A percentile compares a stretch with the other conserved stretches of the same genome.
Evolutionary conservation across 2,329 filamentous ascomycete species (phyloP).

Genomic region (Colletotrichum musicola): DNA sequence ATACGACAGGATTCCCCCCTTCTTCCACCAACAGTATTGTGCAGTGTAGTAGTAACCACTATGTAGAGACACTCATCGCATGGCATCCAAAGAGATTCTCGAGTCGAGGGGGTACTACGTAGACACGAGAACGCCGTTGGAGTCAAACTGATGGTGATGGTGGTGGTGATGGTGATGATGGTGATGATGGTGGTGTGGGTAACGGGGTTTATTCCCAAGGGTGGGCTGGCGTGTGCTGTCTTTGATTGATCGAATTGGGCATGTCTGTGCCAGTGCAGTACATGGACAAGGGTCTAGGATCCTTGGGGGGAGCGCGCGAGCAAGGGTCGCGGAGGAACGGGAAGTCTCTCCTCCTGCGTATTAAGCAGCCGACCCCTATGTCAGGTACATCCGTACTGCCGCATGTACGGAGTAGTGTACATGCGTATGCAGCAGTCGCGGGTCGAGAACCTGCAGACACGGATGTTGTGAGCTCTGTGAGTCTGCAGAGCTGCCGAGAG

Average conservation of each 20-base stretch:
- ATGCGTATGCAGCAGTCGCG: slow-evolving; percentile 13
- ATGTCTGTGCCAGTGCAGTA: slow-evolving; percentile 11
- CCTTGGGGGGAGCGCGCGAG: slow-evolving; percentile 2
- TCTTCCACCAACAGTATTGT: background rate
- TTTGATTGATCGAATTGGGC: slow-evolving; percentile 17
- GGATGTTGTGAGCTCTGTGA: slow-evolving; percentile 1
- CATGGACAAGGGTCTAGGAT: slow-evolving; percentile 11
- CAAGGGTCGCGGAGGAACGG: slow-evolving; percentile 35
- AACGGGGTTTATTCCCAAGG: slow-evolving; percentile 21
- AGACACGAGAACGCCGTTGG: background rate
- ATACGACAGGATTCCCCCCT: background rate
- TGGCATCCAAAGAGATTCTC: background rate
- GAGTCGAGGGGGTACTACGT: background rate
- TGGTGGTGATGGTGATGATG: slow-evolving; percentile 5
- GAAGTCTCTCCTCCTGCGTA: slow-evolving; percentile 24
- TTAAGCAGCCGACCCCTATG: slow-evolving; percentile 17
- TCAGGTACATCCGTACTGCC: slow-evolving; percentile 26
- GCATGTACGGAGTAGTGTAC: background rate
- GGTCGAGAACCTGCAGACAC: slow-evolving; percentile 30
- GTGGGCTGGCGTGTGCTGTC: slow-evolving; percentile 19
- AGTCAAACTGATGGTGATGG: background rate
- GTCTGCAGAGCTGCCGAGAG: slow-evolving; percentile 8
- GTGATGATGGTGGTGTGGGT: slow-evolving; percentile 20
- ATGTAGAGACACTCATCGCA: slow-evolving; percentile 1
- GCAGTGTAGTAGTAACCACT: background rate